Evolutionary conservation across 78 protist species (phyloP), one percentile per base, ranked within the genome.

Genomic region (Cavenderia fasciculata): DNA sequence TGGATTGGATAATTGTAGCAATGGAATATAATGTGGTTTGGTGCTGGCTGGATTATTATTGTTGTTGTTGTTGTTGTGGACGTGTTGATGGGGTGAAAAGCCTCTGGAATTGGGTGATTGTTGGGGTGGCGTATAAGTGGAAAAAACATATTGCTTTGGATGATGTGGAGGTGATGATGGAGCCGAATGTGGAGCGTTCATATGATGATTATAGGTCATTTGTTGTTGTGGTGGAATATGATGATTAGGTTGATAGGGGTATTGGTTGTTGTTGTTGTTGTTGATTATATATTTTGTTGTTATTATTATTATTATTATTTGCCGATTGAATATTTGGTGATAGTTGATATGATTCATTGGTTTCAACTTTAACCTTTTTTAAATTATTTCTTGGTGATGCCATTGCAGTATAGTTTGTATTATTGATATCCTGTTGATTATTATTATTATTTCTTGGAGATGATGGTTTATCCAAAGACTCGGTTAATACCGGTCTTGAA

Each of bases 41-140:
- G 4, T 65, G 66, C 4, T 14, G 44, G 3, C 12, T 12, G n/a
- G n/a, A 40, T n/a, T 16, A n/a, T 40, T 36, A n/a, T 63, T 40
- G 69, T 61, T 61, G 69, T 36, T 61, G 69, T 10, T 63, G 72
- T 63, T 63, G 72, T 40, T 63, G 72, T 12, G 14, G 54, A 49
- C 27, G 12, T 14, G 14, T 49, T 49, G 14, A 18, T 14, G 12
- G 54, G 12, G 12, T 36, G 27, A 25, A 27, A 27, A 36, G 18
- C 6, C 10, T 27, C n/a, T 29, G 8, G 27, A 36, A 57, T 27
- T 44, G 6, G 6, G 63, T 57, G n/a, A 36, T 57, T 57, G 63
- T 57, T 57, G 63, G n/a, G n/a, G 63, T 6, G n/a, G 63, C 27
- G n/a, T 29, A 27, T 57, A 57, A 4, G 63, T 36, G 27, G 63